Evolutionary conservation across 768 basidiomycete genomes (phyloP).

Genomic region (Auriscalpium orientale): DNA sequence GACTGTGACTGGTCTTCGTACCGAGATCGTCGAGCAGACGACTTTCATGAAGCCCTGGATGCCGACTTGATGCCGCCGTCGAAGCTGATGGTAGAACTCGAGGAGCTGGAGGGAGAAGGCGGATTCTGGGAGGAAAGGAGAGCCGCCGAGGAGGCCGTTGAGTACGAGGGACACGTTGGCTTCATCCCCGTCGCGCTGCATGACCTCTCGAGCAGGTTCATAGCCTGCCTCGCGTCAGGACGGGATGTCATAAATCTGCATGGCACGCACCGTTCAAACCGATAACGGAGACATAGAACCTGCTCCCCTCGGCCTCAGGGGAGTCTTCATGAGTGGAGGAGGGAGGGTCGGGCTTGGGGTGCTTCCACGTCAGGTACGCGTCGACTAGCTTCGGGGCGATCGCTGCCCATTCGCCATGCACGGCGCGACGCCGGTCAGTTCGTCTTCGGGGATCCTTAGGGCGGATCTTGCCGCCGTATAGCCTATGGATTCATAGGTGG

Average conservation of each 20-base stretch:
- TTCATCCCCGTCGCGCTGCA: not conserved
- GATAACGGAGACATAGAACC: not conserved
- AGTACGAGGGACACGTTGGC: not conserved
- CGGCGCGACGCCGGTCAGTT: not conserved
- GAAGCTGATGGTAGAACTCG: not conserved
- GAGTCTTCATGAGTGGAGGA: not conserved
- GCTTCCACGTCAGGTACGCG: not conserved
- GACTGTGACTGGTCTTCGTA: not conserved
- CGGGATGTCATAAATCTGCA: not conserved
- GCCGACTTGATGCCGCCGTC: not conserved
- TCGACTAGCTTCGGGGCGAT: not conserved
- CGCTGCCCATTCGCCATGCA: not conserved
- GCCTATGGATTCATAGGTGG: not conserved
- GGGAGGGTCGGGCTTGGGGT: not conserved
- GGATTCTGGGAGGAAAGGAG: not conserved
- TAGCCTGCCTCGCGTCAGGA: not conserved
- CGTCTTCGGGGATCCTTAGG: not conserved
- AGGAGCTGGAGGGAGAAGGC: not conserved
- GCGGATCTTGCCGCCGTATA: not conserved
- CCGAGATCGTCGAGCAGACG: not conserved
- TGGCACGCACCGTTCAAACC: not conserved
- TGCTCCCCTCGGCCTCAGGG: not conserved
- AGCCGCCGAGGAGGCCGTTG: not conserved
- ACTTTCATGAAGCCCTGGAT: not conserved
- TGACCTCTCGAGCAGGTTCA: not conserved